Percentiles rank a stretch among this genome's conserved stretches.
These are phyloP conservation scores for Colletotrichum sidae DNA, from an alignment of 2,329 filamentous ascomycete species.

Conservation along the genomic window DNA sequence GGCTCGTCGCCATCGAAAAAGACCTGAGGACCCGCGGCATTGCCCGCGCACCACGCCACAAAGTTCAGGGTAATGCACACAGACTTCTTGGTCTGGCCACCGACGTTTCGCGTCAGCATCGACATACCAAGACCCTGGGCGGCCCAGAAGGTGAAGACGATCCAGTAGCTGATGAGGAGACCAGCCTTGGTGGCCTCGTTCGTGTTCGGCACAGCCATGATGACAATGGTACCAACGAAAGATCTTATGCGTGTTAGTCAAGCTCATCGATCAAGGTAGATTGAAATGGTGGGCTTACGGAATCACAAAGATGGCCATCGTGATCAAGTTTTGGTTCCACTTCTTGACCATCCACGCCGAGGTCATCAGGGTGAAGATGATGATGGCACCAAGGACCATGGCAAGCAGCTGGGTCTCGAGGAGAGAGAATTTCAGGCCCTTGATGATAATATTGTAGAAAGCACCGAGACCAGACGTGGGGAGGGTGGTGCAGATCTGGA, in stretches of 20 bases:
- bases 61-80: conserved; percentile 51
- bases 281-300: background rate
- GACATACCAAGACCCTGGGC: conserved; percentile 28
- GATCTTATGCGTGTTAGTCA: conserved; percentile 13
- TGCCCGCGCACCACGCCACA: conserved; percentile 51
- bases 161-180: conserved; percentile 18
- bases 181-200: conserved; percentile 2
- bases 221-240: conserved; percentile 22
- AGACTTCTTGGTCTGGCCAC: conserved; percentile 50
- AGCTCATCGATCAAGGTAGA: background rate
- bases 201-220: conserved; percentile 25
- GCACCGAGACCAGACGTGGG: conserved; percentile 41
- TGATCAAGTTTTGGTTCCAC: conserved; percentile 37
- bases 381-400: conserved; percentile 39
- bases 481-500: conserved; percentile 39
- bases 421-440: conserved; percentile 41
- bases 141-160: conserved; percentile 21
- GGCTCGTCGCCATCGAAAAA: conserved; percentile 49
- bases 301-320: conserved; percentile 26
- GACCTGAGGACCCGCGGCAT: conserved; percentile 51
- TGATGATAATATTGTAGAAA: conserved; percentile 43
- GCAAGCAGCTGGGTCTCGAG: conserved; percentile 43
- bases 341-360: conserved; percentile 21
- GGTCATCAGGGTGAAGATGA: conserved; percentile 25
- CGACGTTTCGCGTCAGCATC: conserved; percentile 41